These are phyloP conservation scores for Backusella westeae DNA, from an alignment of 192 early-diverging fungal genomes.

Conservation along the genomic window DNA sequence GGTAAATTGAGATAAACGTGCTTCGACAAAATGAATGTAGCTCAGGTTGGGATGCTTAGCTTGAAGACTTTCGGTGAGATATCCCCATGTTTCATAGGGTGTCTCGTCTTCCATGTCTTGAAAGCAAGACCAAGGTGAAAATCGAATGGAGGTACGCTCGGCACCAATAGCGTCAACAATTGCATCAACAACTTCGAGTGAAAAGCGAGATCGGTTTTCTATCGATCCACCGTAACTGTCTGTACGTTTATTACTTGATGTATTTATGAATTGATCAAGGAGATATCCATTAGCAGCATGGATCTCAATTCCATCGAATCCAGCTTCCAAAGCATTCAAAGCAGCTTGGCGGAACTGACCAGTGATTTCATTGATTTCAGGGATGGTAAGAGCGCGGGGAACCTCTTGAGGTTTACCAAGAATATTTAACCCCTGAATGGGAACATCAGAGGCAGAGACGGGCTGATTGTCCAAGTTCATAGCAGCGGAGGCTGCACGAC, in stretches of 20 bases:
- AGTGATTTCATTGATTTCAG: conserved; percentile 9
- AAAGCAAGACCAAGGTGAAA: conserved; percentile 29
- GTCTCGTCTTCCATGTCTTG: conserved; percentile 30
- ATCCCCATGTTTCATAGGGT: conserved; percentile 23
- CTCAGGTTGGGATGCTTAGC: conserved; percentile 23
- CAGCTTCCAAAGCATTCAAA: conserved; percentile 68
- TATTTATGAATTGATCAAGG: conserved; percentile 72
- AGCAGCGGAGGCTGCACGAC: conserved; percentile 5
- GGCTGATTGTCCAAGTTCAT: background rate
- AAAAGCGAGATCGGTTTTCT: conserved; percentile 19
- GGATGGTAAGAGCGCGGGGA: conserved; percentile 15
- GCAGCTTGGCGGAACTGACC: conserved; percentile 46
- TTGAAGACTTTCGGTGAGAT: conserved; percentile 18
- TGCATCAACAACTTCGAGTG: conserved; percentile 21
- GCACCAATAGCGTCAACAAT: conserved; percentile 13
- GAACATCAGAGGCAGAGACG: conserved; percentile 24
- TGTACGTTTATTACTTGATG: conserved; percentile 76
- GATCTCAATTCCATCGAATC: conserved; percentile 86
- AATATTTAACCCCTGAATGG: conserved; percentile 8
- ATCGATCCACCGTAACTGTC: conserved; percentile 23
- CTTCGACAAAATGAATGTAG: conserved; percentile 29
- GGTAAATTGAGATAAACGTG: conserved; percentile 7
- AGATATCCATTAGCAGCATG: conserved; percentile 94
- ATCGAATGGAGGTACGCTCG: conserved; percentile 26
- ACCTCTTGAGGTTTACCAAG: conserved; percentile 4